Percentiles rank a stretch among this genome's conserved stretches.
phyloP scores from a whole-genome alignment of 2,329 filamentous ascomycete genomes.

The Talaromyces sp. region DNA sequence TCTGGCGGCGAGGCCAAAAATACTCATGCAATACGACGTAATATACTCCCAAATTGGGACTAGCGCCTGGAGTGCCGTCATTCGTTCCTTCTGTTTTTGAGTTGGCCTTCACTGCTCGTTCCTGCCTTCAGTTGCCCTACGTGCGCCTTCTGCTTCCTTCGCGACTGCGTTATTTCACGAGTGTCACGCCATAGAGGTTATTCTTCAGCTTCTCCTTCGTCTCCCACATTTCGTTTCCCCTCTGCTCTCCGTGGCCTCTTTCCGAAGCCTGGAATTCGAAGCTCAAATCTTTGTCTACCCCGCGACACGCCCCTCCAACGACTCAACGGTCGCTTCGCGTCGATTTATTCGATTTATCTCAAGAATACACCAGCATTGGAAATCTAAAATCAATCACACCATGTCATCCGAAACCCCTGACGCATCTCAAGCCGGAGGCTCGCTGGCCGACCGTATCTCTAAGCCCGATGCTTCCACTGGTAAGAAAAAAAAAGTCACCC shows the following conservation, averaged over 20 bases:
- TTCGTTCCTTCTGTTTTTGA: slow-evolving; percentile 1
- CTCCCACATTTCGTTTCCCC: not conserved
- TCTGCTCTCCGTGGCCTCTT: not conserved
- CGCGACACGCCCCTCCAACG: not conserved
- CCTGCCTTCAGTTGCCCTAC: not conserved
- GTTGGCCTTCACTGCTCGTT: not conserved
- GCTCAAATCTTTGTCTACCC: not conserved
- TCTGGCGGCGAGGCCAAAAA: too few relatives aligned
- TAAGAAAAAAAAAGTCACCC: slow-evolving; percentile 20
- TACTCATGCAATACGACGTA: not conserved
- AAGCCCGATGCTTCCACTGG: slow-evolving; percentile 42
- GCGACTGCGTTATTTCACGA: not conserved
- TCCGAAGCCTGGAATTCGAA: not conserved
- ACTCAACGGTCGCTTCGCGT: too few relatives aligned
- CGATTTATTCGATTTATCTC: too few relatives aligned
- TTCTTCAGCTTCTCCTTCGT: not conserved
- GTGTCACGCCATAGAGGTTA: not conserved
- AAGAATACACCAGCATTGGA: too few relatives aligned
- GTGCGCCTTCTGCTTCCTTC: not conserved
- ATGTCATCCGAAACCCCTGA: slow-evolving; percentile 45
- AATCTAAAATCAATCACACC: not conserved
- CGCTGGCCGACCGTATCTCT: slow-evolving; percentile 54
- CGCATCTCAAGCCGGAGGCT: slow-evolving; percentile 35
- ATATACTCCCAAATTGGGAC: not conserved
- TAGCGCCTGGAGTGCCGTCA: not conserved